These are phyloP conservation scores for Obelidium mucronatum DNA, from an alignment of 192 early-diverging fungal species.

Conservation along the genomic window DNA sequence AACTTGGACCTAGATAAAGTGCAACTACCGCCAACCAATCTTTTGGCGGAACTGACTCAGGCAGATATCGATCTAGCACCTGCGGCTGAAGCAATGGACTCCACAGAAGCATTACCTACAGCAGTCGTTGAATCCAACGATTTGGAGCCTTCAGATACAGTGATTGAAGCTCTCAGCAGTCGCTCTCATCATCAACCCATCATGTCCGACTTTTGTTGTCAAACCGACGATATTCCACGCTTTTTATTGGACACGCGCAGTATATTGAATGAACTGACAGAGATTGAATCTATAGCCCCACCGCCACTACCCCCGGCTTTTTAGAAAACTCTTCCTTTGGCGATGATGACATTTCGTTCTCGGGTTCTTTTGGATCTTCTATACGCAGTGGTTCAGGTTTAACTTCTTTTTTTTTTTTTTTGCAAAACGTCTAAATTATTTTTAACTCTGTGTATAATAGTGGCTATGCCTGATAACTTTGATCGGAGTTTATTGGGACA, in stretches of 20 bases:
- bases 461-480: too few relatives aligned
- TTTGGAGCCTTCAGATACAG: neutral
- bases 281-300: neutral
- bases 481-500: too few relatives aligned
- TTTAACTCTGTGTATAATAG: too few relatives aligned
- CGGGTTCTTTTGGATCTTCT: neutral
- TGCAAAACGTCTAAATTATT: too few relatives aligned
- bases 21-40: neutral
- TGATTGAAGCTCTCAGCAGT: neutral
- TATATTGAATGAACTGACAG: constrained; percentile 14
- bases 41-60: neutral
- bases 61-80: neutral
- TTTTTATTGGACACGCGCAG: neutral
- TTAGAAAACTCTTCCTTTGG: constrained; percentile 3
- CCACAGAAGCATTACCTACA: too few relatives aligned
- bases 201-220: constrained; percentile 15
- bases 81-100: neutral
- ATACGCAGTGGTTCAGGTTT: neutral
- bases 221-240: constrained; percentile 3
- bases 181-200: neutral
- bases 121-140: too few relatives aligned
- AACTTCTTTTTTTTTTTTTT: neutral
- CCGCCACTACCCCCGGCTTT: too few relatives aligned
- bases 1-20: neutral
- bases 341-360: neutral